Evolutionary conservation across 2,329 filamentous ascomycete genomes (phyloP), one percentile per base, ranked within the genome.

Genomic region (Magnaporthiopsis rhizophila): DNA sequence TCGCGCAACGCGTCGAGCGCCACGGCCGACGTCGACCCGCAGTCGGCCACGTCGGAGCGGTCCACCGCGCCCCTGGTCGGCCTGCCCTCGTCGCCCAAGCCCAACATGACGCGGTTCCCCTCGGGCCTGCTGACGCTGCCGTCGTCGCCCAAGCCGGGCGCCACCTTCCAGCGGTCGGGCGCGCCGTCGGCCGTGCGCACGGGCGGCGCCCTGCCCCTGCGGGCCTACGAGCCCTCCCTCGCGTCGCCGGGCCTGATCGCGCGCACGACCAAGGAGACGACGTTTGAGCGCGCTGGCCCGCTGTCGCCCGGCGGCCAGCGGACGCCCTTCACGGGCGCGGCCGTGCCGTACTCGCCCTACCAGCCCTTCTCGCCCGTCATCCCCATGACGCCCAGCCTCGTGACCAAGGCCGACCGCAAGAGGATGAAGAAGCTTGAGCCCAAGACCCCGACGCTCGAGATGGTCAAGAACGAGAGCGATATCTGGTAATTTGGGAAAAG

Each of bases 291-390:
- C 38, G 78, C 76, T 28, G 77, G 75, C 0, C 82, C 83, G 1
- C 70, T 84, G 64, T 85, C 84, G 3, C 86, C 87, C 0, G 84
- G 83, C 1, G 84, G 83, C 0, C 53, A 63, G 3, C 83, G 83
- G 59, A 89, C 86, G 3, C 90, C 89, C 0, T 84, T 79, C 73
- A 86, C 83, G 1, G 85, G 83, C 5, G 81, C 79, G 28, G 81
- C 85, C 1, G 83, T 87, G 28, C 90, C 90, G 1, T 93, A 93
- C 74, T 86, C 85, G 64, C 89, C 90, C 0, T 94, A 93, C 69
- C 90, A 93, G 78, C 90, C 90, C 0, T 90, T 88, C 72, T 89
- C 88, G 32, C 89, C 90, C 1, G 80, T 90, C 61, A 83, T 92
- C 62, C 90, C 90, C 1, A 85, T 93, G 61, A 92, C 90, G 36